Evolutionary conservation across 2,329 filamentous ascomycete genomes (phyloP).

Genomic region (Cryphonectria nitschkei): DNA sequence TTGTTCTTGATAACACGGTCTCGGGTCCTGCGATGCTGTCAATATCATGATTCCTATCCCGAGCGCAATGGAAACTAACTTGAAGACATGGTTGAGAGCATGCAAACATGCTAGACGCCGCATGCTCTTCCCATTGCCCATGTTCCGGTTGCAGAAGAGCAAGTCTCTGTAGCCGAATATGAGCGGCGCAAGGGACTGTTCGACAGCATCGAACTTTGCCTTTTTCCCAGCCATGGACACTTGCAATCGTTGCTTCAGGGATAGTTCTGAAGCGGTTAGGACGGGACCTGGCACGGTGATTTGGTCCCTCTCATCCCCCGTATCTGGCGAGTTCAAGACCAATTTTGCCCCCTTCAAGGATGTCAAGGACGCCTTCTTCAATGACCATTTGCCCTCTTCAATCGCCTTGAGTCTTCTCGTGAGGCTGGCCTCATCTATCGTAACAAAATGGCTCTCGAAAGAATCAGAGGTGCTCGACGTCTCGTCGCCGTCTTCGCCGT

Average conservation of each 20-base stretch:
- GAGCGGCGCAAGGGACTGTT: slow-evolving; percentile 68
- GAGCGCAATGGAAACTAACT: slow-evolving; percentile 53
- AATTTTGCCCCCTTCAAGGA: slow-evolving; percentile 52
- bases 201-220: slow-evolving; percentile 61
- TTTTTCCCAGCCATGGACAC: slow-evolving; percentile 57
- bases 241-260: slow-evolving; percentile 73
- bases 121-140: slow-evolving; percentile 69
- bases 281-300: slow-evolving; percentile 42
- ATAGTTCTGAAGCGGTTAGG: slow-evolving; percentile 50
- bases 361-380: slow-evolving; percentile 48
- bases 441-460: slow-evolving; percentile 80
- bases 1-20: slow-evolving; percentile 94
- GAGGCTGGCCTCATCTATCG: slow-evolving; percentile 65
- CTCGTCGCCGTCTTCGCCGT: slow-evolving; percentile 48
- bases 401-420: slow-evolving; percentile 55
- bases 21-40: slow-evolving; percentile 62
- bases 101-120: slow-evolving; percentile 79
- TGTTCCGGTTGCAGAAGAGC: slow-evolving; percentile 72
- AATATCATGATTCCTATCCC: neutral
- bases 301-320: slow-evolving; percentile 38
- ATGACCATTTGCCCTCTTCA: slow-evolving; percentile 55
- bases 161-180: slow-evolving; percentile 85
- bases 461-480: slow-evolving; percentile 59
- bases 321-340: slow-evolving; percentile 51
- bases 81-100: slow-evolving; percentile 88